phyloP scores from a whole-genome alignment of 2,329 filamentous ascomycete genomes.

The Aspergillus sp. region DNA sequence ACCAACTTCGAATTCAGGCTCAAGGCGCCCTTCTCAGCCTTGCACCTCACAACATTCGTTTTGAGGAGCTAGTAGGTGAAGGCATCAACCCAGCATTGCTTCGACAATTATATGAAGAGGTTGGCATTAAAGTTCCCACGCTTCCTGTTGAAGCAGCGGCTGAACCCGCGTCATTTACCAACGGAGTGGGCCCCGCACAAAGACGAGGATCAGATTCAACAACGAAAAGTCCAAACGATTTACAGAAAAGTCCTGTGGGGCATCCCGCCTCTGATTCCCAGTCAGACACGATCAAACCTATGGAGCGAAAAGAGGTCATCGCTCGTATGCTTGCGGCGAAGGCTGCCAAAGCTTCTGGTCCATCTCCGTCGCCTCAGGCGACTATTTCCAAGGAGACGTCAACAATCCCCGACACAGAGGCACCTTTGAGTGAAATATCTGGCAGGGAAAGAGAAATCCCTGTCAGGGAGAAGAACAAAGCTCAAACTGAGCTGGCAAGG shows the following conservation, averaged over 20 bases:
- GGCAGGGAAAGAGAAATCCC: slow-evolving; percentile 19
- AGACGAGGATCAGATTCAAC: not conserved
- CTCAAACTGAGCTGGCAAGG: slow-evolving; percentile 67
- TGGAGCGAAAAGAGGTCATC: slow-evolving; percentile 69
- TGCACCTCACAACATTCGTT: slow-evolving; percentile 59
- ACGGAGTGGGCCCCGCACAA: not conserved
- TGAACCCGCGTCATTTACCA: slow-evolving; percentile 6
- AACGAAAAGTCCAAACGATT: not conserved
- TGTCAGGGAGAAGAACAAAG: slow-evolving; percentile 47
- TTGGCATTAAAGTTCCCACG: slow-evolving; percentile 49
- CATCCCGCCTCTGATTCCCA: not conserved
- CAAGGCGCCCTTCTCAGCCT: slow-evolving; percentile 62
- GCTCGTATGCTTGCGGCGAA: slow-evolving; percentile 70
- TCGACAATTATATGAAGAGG: slow-evolving; percentile 58
- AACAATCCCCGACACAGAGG: slow-evolving; percentile 3
- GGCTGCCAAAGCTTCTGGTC: slow-evolving; percentile 45
- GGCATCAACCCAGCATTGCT: slow-evolving; percentile 61
- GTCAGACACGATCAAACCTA: slow-evolving; percentile 33
- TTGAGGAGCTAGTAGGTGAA: slow-evolving; percentile 65
- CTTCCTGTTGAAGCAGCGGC: slow-evolving; percentile 3
- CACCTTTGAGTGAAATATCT: slow-evolving; percentile 5
- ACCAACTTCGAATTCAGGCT: slow-evolving; percentile 45
- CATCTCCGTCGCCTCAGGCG: slow-evolving; percentile 6
- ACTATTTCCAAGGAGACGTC: slow-evolving; percentile 9
- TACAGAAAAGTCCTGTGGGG: not conserved